phyloP scores from a whole-genome alignment of 345 rosid genomes.

The Eucalyptus lansdowneana region DNA sequence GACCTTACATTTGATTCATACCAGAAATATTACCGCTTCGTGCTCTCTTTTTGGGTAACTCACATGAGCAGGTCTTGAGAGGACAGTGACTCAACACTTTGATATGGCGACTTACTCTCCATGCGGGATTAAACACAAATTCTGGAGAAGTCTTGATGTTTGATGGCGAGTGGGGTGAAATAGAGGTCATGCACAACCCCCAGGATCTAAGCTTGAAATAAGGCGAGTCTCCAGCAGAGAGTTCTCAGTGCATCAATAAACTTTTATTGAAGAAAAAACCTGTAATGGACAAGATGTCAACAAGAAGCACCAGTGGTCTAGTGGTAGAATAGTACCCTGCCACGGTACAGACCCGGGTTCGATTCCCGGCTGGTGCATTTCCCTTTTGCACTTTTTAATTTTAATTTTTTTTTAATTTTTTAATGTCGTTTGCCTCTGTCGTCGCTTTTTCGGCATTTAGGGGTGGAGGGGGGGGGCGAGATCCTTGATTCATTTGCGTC shows the following conservation, averaged over 20 bases:
- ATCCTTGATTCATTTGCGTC: not conserved
- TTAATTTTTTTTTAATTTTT: too few species aligned
- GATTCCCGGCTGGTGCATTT: conserved; percentile 45
- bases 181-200: not conserved
- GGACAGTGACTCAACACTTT: not conserved
- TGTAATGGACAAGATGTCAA: too few species aligned
- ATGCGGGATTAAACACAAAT: too few species aligned
- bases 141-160: too few species aligned
- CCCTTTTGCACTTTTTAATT: rapidly evolving
- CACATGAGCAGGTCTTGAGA: not conserved
- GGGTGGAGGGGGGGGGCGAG: not conserved
- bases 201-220: not conserved
- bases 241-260: too few species aligned
- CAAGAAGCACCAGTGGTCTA: conserved; percentile 56
- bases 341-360: conserved; percentile 77
- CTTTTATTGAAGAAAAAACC: too few species aligned
- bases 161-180: too few species aligned
- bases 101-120: too few species aligned
- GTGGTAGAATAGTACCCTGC: conserved; percentile 83
- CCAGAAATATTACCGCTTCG: not conserved
- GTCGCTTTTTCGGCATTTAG: not conserved
- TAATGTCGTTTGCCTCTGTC: too few species aligned
- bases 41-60: not conserved
- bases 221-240: not conserved
- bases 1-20: not conserved